phyloP scores from a whole-genome alignment of 768 basidiomycete genomes.

The Neoboletus subvelutipes region DNA sequence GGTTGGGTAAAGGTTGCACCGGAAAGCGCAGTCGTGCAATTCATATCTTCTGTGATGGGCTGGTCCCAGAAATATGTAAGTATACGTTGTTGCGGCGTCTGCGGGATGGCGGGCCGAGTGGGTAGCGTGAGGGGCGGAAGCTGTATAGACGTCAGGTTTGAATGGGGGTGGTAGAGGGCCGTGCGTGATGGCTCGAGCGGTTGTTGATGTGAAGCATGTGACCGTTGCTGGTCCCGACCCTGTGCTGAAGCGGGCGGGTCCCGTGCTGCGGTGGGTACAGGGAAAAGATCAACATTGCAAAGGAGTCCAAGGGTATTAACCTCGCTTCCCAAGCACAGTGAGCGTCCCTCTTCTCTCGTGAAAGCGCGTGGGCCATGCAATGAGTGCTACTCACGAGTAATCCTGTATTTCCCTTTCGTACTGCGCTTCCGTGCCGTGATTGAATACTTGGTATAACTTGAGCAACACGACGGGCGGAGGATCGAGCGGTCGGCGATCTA shows the following conservation, averaged over 20 bases:
- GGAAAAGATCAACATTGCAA: conserved; percentile 78
- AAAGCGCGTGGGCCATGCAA: background rate
- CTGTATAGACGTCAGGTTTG: conserved; percentile 18
- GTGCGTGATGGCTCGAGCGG: conserved; percentile 8
- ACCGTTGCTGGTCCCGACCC: conserved; percentile 13
- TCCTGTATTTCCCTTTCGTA: conserved; percentile 49
- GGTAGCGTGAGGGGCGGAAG: conserved; percentile 25
- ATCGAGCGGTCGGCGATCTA: conserved; percentile 66
- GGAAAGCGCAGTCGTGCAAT: conserved; percentile 51
- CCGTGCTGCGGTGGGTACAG: conserved; percentile 40
- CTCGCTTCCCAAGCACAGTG: conserved; percentile 41
- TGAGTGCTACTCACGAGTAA: conserved; percentile 43
- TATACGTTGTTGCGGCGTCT: conserved; percentile 30
- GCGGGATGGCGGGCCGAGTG: conserved; percentile 6
- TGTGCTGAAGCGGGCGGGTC: conserved; percentile 1
- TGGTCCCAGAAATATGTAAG: conserved; percentile 42
- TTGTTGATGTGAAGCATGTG: conserved; percentile 8
- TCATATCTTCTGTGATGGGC: conserved; percentile 44
- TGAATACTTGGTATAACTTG: conserved; percentile 47
- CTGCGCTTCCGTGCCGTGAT: conserved; percentile 38
- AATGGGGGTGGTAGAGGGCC: conserved; percentile 14
- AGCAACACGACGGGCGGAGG: conserved; percentile 61
- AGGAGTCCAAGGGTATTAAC: conserved; percentile 65
- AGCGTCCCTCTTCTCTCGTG: background rate
- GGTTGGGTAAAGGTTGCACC: conserved; percentile 65